Evolutionary conservation across 1,284 basidiomycete species (phyloP), one percentile per base, ranked within the genome.

Genomic region (Ustilago vetiveriae): DNA sequence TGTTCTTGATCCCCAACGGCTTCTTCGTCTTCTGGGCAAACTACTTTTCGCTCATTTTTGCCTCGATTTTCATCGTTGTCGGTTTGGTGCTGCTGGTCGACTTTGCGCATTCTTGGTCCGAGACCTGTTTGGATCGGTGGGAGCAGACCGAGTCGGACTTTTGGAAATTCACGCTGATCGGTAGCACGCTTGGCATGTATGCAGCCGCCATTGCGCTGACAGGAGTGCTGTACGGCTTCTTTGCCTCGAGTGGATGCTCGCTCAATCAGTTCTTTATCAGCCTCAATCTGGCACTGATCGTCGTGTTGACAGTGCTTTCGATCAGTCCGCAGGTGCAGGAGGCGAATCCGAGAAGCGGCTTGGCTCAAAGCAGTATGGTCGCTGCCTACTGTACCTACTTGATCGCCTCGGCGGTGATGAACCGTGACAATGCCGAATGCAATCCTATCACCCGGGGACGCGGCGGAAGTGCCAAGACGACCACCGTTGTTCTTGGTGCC

Each of bases 11-110:
- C 70, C 93, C 93, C 0, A 95, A 95, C 78, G 89, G 87, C 45
- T 94, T 96, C 86, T 94, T 95, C 83, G 92, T 95, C 83, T 90
- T 95, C 82, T 97, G 89, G 92, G 94, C 94, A 44, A 94, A 95
- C 76, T 97, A 95, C 80, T 84, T 95, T 21, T 75, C 94, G 22
- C 87, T 97, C 41, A 88, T 97, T 65, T 93, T 96, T 37, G 92
- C 94, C 1, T 92, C 90, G 4, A 83, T 94, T 60, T 99, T 99
- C 85, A 97, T 99, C 81, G 82, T 86, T n/a, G 88, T 95, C 48
- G 96, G 96, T 39, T 89, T 98, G 33, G 92, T 99, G 54, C 89
- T 99, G 37, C 89, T 99, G 55, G 92, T 99, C 83, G 95, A 99
- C 85, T 98, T 98, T 82, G 96, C 95, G 0, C 96, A 99, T 81